Base-by-base conservation (phyloP, 2,329 filamentous ascomycete species). In the Simplicillium sp. region DNA sequence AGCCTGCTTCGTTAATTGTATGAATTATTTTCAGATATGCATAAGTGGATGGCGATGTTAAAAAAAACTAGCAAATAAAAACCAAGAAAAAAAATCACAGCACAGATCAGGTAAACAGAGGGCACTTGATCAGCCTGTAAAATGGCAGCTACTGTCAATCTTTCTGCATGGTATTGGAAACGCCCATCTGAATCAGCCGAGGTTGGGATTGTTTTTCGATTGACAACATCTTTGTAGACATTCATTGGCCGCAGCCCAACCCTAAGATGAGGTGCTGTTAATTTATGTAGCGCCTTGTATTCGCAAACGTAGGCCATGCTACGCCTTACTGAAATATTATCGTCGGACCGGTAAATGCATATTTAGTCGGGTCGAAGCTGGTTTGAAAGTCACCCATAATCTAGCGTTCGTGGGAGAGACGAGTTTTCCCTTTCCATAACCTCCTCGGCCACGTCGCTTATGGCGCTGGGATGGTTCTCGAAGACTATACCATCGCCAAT, bases 261-360 rank as follows among this genome's bases (percentile, higher is more conserved):
- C 29, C 62, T 59, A 38, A 74, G 63, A 46, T 68, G 58, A 13
- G 46, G 48, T 31, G 58, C 50, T 7, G 62, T 63, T 2, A 75
- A 49, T 46, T 73, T 70, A 47, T 70, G 59, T 0, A 66, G 68
- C 13, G 64, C 48, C 53, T 71, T 75, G 46, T 71, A 69, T 51
- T 74, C 61, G 20, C 55, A 53, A 34, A 67, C 43, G 16, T 55
- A 60, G 4, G 53, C 39, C 42, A 60, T 57, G 7, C 14, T 44
- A 4, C 42, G 50, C 8, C 13, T 42, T 8, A 33, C 29, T 2
- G 31, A 18, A 3, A 3, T 13, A 29, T 35, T 40, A 17, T 51
- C 33, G 25, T 48, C 40, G 7, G 45, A 48, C 40, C 39, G 39
- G 32, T 50, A 54, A 14, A 55, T 48, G 38, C 49, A 63, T 34